A percentile compares a stretch with the other conserved stretches of the same genome.
Evolutionary conservation across 2,329 filamentous ascomycete species (phyloP).

Genomic region (Mollisia scopiformis): DNA sequence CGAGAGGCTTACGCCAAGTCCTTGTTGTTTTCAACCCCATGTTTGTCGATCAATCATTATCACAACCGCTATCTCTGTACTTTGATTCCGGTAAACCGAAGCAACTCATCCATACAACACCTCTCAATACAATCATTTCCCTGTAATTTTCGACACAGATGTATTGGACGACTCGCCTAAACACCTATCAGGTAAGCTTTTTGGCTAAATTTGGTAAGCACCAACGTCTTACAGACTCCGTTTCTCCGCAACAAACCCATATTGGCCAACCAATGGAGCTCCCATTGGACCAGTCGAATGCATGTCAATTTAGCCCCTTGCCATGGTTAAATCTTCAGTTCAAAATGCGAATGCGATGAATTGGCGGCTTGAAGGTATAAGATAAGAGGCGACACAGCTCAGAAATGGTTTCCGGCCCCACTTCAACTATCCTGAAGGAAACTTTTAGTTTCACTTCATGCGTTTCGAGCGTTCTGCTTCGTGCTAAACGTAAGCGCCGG

Average conservation of each 20-base stretch:
- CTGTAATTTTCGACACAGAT: neutral
- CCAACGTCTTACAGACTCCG: neutral
- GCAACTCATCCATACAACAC: neutral
- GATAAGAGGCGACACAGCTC: neutral
- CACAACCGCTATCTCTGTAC: neutral
- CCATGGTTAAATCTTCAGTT: neutral
- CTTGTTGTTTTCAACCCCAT: no score
- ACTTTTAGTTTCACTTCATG: neutral
- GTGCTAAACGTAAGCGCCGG: neutral
- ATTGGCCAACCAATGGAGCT: neutral
- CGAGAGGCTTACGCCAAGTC: no score
- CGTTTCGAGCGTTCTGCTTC: neutral
- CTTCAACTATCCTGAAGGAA: neutral
- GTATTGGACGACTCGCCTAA: neutral
- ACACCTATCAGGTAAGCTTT: neutral
- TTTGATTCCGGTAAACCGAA: neutral
- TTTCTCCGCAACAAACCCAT: neutral
- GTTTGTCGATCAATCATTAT: no score
- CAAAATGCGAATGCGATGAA: neutral
- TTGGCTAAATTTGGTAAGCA: slow-evolving; percentile 4
- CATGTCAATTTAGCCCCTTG: neutral
- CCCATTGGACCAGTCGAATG: neutral
- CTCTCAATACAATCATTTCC: neutral
- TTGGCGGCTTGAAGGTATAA: neutral
- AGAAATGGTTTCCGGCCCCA: neutral